phyloP scores from a whole-genome alignment of 345 rosid genomes.

The Nasturtium officinale region DNA sequence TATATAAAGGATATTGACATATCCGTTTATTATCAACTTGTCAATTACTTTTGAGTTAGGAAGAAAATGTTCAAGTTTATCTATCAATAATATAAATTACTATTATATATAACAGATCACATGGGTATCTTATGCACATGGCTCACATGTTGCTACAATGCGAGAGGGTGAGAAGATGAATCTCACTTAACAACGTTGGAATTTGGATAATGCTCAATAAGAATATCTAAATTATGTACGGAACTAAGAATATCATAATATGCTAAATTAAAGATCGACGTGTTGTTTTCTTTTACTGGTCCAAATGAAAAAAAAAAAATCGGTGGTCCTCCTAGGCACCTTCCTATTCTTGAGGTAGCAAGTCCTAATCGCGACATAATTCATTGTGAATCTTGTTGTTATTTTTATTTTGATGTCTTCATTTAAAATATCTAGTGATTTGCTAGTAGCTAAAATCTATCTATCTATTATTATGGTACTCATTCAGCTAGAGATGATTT shows the following conservation, averaged over 20 bases:
- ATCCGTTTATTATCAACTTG: no score
- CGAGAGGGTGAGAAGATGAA: conserved; percentile 28
- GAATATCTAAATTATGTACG: not conserved
- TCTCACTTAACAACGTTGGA: conserved; percentile 17
- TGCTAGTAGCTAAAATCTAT: not conserved
- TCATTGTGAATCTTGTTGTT: not conserved
- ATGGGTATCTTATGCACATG: conserved; percentile 37
- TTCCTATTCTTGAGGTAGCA: not conserved
- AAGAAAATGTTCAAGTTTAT: conserved; percentile 23
- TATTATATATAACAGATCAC: conserved; percentile 17
- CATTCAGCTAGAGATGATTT: not conserved
- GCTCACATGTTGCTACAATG: conserved; percentile 33
- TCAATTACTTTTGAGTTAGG: no score
- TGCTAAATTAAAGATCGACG: not conserved
- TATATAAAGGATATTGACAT: no score
- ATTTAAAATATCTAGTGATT: no score
- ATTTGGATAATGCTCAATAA: conserved; percentile 19
- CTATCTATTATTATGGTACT: not conserved
- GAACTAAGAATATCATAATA: not conserved
- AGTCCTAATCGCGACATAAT: not conserved
- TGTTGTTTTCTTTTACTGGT: not conserved
- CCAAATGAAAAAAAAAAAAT: not conserved
- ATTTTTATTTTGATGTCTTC: not conserved
- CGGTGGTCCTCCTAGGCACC: not conserved
- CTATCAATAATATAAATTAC: conserved; percentile 1